Base-by-base conservation (phyloP, 2,329 filamentous ascomycete genomes). In the Aphanoascus verrucosus region DNA sequence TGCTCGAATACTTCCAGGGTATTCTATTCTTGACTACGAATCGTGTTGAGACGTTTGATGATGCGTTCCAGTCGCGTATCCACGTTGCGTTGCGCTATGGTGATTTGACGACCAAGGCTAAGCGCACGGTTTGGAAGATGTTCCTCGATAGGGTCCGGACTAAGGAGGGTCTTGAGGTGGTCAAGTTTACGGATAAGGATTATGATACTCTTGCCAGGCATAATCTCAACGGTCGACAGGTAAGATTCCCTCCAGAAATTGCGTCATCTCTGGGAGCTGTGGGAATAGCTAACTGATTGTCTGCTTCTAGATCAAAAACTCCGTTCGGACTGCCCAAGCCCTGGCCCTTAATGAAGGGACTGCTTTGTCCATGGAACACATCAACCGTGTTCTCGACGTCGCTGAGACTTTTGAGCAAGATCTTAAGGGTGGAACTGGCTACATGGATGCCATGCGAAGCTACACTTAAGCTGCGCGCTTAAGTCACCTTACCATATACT, bases 21-120 rank as follows among this genome's bases (percentile, higher is more conserved):
- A 94, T 94, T 51, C 68, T 94, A 3, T 94, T 95, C 72, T 70
- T 95, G 23, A 95, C 89, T 0, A 94, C 89, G 1, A 94, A 94
- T 65, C 81, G 88, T 1, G 87, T 94, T 0, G 72, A 84, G 72
- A 90, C 86, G 0, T 94, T 95, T 62, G 89, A 95, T 61, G 87
- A 93, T 57, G 89, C 89, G 0, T 94, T 94, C 74, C 86, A 93
- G 65, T 87, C 83, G 8, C 81, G 89, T 20, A 94, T 94, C 57
- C 88, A 94, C 66, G 84, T 94, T 61, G 86, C 88, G 0, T 74
- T 95, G 7, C 78, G 85, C 28, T 95, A 94, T 68, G 85, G 86
- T 38, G 81, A 85, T 47, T 76, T 94, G 7, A 82, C 82, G 38
- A 67, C 72, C 4, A 84, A 84, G 62, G 88, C 88, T 9, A 85